Percentiles rank a stretch among this genome's conserved stretches.
phyloP scores from a whole-genome alignment of 169 alveolate species.

The Plasmodium sp. region DNA sequence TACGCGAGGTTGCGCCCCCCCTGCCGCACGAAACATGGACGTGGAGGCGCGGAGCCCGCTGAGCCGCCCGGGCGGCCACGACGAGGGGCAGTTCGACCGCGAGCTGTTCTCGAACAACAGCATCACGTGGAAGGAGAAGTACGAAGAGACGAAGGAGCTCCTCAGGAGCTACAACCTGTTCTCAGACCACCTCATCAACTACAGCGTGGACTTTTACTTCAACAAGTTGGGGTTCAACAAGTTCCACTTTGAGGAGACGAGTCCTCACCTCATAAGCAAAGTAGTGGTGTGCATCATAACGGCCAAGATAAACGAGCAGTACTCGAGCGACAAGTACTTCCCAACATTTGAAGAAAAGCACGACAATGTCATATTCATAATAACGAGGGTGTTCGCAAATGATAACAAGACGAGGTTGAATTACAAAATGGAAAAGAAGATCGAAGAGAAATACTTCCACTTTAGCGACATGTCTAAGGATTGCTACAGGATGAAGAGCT shows the following conservation, averaged over 20 bases:
- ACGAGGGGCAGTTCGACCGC: slow-evolving; percentile 7
- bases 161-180: slow-evolving; percentile 52
- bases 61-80: not conserved
- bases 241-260: slow-evolving; percentile 86
- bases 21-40: not conserved
- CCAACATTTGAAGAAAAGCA: slow-evolving; percentile 85
- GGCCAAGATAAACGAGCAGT: slow-evolving; percentile 85
- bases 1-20: too few species aligned
- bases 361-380: slow-evolving; percentile 80
- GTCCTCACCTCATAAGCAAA: slow-evolving; percentile 83
- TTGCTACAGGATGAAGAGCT: slow-evolving; percentile 87
- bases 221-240: slow-evolving; percentile 86
- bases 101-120: slow-evolving; percentile 54
- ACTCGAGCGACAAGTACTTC: slow-evolving; percentile 84
- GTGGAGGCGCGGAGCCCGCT: not conserved
- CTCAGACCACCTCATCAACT: slow-evolving; percentile 74
- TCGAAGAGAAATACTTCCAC: slow-evolving; percentile 82
- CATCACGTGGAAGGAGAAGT: slow-evolving; percentile 55
- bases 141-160: slow-evolving; percentile 18
- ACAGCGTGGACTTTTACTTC: slow-evolving; percentile 84
- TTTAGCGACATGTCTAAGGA: slow-evolving; percentile 78
- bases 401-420: slow-evolving; percentile 83
- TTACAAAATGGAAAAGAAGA: slow-evolving; percentile 83
- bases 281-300: slow-evolving; percentile 87
- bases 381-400: slow-evolving; percentile 83